Percentiles rank a stretch among this genome's conserved stretches.
Conservation (phyloP, 2,329 filamentous ascomycete genomes). For the Curvularia hawaiiensis region DNA sequence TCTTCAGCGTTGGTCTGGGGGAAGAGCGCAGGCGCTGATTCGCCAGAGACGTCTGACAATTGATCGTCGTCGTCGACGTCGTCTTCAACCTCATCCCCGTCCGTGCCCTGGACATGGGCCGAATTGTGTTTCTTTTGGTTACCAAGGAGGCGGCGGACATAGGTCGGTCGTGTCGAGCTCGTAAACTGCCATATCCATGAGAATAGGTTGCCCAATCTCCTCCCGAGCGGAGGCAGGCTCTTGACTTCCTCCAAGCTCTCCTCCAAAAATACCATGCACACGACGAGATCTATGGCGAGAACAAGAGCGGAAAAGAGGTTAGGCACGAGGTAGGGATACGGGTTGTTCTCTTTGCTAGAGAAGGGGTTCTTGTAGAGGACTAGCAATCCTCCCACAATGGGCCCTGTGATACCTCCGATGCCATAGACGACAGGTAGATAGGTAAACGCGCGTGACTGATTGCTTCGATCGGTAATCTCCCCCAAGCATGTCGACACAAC, state of each 20-base stretch:
- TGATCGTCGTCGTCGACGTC: conserved; percentile 54
- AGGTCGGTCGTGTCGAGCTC: conserved; percentile 63
- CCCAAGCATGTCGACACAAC: conserved; percentile 92
- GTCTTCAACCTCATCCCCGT: conserved; percentile 29
- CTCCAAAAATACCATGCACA: conserved; percentile 81
- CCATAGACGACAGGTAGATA: conserved; percentile 97
- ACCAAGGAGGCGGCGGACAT: conserved; percentile 53
- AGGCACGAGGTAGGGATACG: conserved; percentile 82
- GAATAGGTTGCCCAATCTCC: conserved; percentile 65
- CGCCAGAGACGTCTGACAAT: conserved; percentile 42
- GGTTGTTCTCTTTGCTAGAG: conserved; percentile 55
- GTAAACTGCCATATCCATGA: conserved; percentile 73
- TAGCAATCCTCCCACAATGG: conserved; percentile 84
- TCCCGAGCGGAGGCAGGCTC: conserved; percentile 64
- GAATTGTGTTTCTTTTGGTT: conserved; percentile 35
- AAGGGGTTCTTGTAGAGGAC: conserved; percentile 68
- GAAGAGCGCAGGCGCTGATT: conserved; percentile 48
- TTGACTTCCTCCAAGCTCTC: conserved; percentile 78
- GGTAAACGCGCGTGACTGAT: conserved; percentile 91
- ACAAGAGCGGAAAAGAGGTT: conserved; percentile 80
- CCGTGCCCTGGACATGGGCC: conserved; percentile 43
- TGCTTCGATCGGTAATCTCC: conserved; percentile 92
- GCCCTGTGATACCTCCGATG: conserved; percentile 89
- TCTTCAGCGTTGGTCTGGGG: conserved; percentile 47
- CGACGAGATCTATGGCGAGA: conserved; percentile 71